Percentiles rank a stretch among this genome's conserved stretches.
Conservation (phyloP, 2,329 filamentous ascomycete species). For the Nothophaeocryptopus gaeumannii region DNA sequence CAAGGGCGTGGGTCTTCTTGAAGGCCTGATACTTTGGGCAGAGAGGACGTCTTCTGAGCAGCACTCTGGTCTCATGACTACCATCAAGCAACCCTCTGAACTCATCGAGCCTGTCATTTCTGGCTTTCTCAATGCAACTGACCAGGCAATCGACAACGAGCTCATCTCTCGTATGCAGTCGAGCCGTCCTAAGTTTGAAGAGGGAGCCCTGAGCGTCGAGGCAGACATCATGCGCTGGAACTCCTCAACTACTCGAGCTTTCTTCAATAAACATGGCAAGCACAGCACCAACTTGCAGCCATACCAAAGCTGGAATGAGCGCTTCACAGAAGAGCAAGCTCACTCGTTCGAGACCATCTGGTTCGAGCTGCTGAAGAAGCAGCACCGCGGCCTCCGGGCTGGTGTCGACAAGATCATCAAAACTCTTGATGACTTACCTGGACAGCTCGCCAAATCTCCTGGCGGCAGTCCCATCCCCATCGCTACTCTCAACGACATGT, state of each 20-base stretch:
- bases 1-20: conserved; percentile 12
- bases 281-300: conserved; percentile 11
- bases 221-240: conserved; percentile 9
- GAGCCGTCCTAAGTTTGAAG: not conserved
- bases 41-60: not conserved
- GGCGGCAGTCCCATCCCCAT: not conserved
- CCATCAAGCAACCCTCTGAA: not conserved
- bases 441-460: conserved; percentile 1
- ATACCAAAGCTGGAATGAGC: conserved; percentile 24
- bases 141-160: not conserved
- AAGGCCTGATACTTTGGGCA: conserved; percentile 17
- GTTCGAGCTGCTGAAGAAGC: not conserved
- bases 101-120: conserved; percentile 4
- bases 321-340: conserved; percentile 13
- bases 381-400: not conserved
- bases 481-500: not conserved
- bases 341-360: conserved; percentile 1
- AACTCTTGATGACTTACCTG: conserved; percentile 2
- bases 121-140: not conserved
- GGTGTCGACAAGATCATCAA: conserved; percentile 1
- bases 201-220: conserved; percentile 1
- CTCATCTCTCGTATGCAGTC: conserved; percentile 10
- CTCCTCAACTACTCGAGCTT: conserved; percentile 20
- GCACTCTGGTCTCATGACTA: conserved; percentile 1
- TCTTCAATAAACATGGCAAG: conserved; percentile 22